Percentiles rank a stretch among this genome's conserved stretches.
Evolutionary conservation across 2,329 filamentous ascomycete genomes (phyloP).

Genomic region (Neopestalotiopsis sp.): DNA sequence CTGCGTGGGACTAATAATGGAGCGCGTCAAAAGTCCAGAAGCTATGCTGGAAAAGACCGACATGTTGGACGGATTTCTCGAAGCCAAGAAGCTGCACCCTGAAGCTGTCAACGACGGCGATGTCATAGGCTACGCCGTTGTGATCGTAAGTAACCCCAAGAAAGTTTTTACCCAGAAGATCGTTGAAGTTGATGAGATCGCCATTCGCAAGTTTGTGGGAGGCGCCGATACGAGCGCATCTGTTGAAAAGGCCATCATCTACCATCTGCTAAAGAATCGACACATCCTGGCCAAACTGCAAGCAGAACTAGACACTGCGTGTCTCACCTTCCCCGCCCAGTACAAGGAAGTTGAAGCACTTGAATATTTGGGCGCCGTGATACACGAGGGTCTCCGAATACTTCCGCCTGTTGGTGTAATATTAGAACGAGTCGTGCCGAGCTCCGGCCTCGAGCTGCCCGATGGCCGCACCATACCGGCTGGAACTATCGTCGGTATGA

Average conservation of each 20-base stretch:
- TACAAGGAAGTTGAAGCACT: conserved; percentile 22
- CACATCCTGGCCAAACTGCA: neutral
- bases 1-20: conserved; percentile 10
- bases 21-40: neutral
- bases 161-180: too few species aligned
- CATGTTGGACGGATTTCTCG: conserved; percentile 34
- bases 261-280: conserved; percentile 32
- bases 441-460: conserved; percentile 34
- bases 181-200: too few species aligned
- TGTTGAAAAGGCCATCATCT: conserved; percentile 34
- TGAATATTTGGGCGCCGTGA: conserved; percentile 45
- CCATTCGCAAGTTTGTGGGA: neutral
- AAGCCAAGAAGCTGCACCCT: conserved; percentile 31
- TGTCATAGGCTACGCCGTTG: conserved; percentile 30
- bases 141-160: neutral
- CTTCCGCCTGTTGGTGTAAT: conserved; percentile 45
- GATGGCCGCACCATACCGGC: conserved; percentile 30
- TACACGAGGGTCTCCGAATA: conserved; percentile 50
- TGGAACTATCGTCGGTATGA: conserved; percentile 35
- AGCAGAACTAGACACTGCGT: conserved; percentile 2
- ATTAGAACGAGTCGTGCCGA: conserved; percentile 48
- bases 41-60: conserved; percentile 28
- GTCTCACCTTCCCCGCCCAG: conserved; percentile 16
- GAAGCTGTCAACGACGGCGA: conserved; percentile 32
- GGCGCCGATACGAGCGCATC: conserved; percentile 22